Percentiles rank a stretch among this genome's conserved stretches.
Evolutionary conservation across 2,329 filamentous ascomycete species (phyloP).

Genomic region (Teratosphaeriaceae sp.): DNA sequence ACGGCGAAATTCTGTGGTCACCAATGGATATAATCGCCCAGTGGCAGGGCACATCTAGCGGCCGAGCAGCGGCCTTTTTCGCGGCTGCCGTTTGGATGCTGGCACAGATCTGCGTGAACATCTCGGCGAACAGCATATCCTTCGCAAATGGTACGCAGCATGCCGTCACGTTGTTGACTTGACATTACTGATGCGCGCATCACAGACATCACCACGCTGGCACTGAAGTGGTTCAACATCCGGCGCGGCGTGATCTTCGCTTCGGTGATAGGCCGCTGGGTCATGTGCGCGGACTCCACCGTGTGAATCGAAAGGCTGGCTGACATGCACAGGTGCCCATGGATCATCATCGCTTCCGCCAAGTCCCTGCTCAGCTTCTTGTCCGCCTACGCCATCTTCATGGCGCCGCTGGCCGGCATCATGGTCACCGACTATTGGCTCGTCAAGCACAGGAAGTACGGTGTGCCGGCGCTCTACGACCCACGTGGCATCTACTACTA

Average conservation of each 20-base stretch:
- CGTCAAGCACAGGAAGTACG: slow-evolving; percentile 42
- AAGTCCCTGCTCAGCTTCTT: slow-evolving; percentile 43
- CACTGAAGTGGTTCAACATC: slow-evolving; percentile 45
- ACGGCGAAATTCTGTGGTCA: slow-evolving; percentile 31
- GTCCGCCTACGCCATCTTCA: too few species aligned
- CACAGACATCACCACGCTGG: slow-evolving; percentile 44
- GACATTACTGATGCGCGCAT: too few species aligned
- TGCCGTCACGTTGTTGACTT: too few species aligned
- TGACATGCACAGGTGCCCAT: slow-evolving; percentile 40
- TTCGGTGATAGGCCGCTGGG: slow-evolving; percentile 43
- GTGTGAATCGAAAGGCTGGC: background rate
- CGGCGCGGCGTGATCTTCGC: slow-evolving; percentile 36
- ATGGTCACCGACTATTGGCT: slow-evolving; percentile 56
- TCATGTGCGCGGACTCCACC: slow-evolving; percentile 30
- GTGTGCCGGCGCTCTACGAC: slow-evolving; percentile 45
- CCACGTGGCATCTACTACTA: slow-evolving; percentile 46
- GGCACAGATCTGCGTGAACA: slow-evolving; percentile 45
- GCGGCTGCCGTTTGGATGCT: slow-evolving; percentile 45
- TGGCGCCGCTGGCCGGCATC: too few species aligned
- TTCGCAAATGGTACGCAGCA: slow-evolving; percentile 39
- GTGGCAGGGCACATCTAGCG: slow-evolving; percentile 11
- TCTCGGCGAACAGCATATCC: slow-evolving; percentile 46
- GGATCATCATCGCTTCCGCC: slow-evolving; percentile 57
- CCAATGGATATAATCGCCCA: slow-evolving; percentile 13
- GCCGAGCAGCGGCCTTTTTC: slow-evolving; percentile 17